Evolutionary conservation across 2,329 filamentous ascomycete genomes (phyloP).

Genomic region (Venturia carpophila): DNA sequence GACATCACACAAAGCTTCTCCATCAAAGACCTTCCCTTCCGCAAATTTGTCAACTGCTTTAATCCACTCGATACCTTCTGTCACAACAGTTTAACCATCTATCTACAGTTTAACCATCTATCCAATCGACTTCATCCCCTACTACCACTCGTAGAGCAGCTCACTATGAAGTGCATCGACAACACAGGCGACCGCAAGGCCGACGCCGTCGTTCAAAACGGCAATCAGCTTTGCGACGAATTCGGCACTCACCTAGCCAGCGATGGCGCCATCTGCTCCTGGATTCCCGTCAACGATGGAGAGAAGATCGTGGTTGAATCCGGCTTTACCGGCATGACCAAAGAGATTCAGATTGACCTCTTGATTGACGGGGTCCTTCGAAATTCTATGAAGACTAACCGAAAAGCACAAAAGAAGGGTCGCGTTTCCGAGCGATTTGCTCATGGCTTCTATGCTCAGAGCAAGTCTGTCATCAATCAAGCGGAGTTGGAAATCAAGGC

Average conservation of each 20-base stretch:
- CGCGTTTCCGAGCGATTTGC: slow-evolving; percentile 19
- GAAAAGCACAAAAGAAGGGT: slow-evolving; percentile 17
- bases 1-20: neutral
- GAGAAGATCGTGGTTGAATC: slow-evolving; percentile 28
- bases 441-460: slow-evolving; percentile 1
- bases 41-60: neutral
- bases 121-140: too few species aligned
- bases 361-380: slow-evolving; percentile 33
- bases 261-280: slow-evolving; percentile 30
- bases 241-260: slow-evolving; percentile 27
- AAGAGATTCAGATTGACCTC: slow-evolving; percentile 29
- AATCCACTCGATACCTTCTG: neutral
- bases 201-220: slow-evolving; percentile 26
- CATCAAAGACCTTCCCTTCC: neutral
- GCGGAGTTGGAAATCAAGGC: slow-evolving; percentile 9
- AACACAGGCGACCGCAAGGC: slow-evolving; percentile 29
- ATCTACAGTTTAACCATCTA: neutral
- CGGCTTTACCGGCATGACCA: slow-evolving; percentile 29
- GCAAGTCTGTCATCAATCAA: slow-evolving; percentile 17
- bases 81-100: neutral
- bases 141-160: neutral
- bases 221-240: slow-evolving; percentile 26
- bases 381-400: slow-evolving; percentile 20
- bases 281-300: slow-evolving; percentile 29
- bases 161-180: slow-evolving; percentile 33